Conservation (phyloP, 2,329 filamentous ascomycete species). For the Hymenoscyphus fraxineus region DNA sequence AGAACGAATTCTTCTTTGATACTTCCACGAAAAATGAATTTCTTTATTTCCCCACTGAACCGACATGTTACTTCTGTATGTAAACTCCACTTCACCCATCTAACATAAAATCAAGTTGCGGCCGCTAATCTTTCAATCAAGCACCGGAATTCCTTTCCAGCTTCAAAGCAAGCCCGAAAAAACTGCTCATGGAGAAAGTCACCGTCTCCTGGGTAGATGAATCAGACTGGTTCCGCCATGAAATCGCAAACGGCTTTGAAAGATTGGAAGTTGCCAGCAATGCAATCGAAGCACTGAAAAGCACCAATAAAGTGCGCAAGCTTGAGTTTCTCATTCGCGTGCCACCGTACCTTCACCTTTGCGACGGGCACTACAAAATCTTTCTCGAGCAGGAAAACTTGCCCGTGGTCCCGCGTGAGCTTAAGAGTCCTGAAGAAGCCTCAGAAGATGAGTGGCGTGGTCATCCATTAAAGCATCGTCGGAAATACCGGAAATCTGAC, state of each 20-base stretch:
- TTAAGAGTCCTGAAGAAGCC: neutral
- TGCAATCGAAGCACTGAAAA: neutral
- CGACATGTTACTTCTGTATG: neutral
- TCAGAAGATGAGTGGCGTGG: too few relatives aligned
- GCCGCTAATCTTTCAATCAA: neutral
- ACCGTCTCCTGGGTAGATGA: neutral
- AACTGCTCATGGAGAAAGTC: neutral
- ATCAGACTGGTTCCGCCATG: too few relatives aligned
- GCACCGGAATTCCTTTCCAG: neutral
- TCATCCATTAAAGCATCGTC: too few relatives aligned
- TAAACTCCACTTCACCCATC: neutral
- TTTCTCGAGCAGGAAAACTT: neutral
- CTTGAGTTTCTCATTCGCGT: neutral
- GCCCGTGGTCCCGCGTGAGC: neutral
- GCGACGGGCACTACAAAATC: neutral
- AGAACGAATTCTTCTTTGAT: neutral
- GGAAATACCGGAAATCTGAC: too few relatives aligned
- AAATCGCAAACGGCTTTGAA: too few relatives aligned
- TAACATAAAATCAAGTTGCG: neutral
- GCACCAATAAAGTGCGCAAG: neutral
- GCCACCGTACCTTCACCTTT: neutral
- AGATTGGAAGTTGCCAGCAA: neutral
- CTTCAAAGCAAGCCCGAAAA: neutral
- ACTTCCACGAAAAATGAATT: neutral
- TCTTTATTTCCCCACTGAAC: neutral